A percentile compares a stretch with the other conserved stretches of the same genome.
Evolutionary conservation across 108 stramenopile genomes (phyloP).

Genomic region (Conticribra weissflogii): DNA sequence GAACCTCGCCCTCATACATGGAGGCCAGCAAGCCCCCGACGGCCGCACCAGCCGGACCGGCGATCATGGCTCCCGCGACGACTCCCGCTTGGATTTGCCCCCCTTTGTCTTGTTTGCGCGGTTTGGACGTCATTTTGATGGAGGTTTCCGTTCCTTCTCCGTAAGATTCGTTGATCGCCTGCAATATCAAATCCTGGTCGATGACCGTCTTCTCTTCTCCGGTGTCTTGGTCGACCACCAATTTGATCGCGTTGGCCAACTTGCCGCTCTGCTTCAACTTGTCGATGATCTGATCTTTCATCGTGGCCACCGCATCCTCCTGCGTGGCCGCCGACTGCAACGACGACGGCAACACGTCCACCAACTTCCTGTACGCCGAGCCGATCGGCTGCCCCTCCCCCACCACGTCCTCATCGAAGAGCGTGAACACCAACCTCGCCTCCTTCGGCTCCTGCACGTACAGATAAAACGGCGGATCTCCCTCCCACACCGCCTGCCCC

Average conservation of each 20-base stretch:
- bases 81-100: conserved; percentile 67
- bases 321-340: not conserved
- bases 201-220: conserved; percentile 47
- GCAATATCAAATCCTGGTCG: conserved; percentile 49
- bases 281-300: conserved; percentile 59
- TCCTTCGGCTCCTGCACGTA: conserved; percentile 78
- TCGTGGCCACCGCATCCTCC: conserved; percentile 43
- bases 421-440: conserved; percentile 69
- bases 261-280: conserved; percentile 32
- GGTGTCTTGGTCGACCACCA: conserved; percentile 34
- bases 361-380: conserved; percentile 56
- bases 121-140: conserved; percentile 79
- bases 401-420: conserved; percentile 79
- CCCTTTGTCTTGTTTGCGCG: conserved; percentile 78
- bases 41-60: conserved; percentile 85
- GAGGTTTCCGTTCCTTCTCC: conserved; percentile 39
- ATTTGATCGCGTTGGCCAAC: conserved; percentile 27
- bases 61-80: conserved; percentile 78
- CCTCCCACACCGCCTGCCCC: conserved; percentile 75
- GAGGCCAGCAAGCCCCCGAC: conserved; percentile 70
- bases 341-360: conserved; percentile 57
- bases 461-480: conserved; percentile 75
- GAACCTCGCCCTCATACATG: conserved; percentile 79
- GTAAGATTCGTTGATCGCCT: conserved; percentile 57
- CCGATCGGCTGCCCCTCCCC: conserved; percentile 65